Percentiles rank a stretch among this genome's conserved stretches.
phyloP scores from a whole-genome alignment of 768 basidiomycete species.

The Lentinula detonsa region DNA sequence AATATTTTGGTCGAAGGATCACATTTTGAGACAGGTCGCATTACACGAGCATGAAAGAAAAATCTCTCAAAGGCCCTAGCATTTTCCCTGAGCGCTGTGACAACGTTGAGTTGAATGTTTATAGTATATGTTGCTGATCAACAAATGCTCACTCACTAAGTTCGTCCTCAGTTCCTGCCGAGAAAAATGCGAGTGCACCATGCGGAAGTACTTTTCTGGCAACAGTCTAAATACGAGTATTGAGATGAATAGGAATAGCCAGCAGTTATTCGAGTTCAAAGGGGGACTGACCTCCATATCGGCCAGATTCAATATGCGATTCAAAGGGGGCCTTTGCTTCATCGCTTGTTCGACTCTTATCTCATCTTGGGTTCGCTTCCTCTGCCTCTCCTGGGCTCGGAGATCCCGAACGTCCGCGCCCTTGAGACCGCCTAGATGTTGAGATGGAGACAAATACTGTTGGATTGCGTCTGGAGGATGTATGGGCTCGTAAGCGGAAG shows the following conservation, averaged over 20 bases:
- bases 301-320: conserved; percentile 63
- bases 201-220: conserved; percentile 68
- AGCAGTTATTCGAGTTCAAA: too few relatives aligned
- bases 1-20: conserved; percentile 73
- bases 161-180: conserved; percentile 83
- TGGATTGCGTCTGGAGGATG: conserved; percentile 81
- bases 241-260: background rate
- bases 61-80: conserved; percentile 76
- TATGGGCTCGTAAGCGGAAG: conserved; percentile 68
- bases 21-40: conserved; percentile 57
- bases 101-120: background rate
- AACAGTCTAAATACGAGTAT: conserved; percentile 39
- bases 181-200: conserved; percentile 80
- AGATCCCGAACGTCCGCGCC: conserved; percentile 34
- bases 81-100: conserved; percentile 54
- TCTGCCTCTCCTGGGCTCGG: conserved; percentile 28
- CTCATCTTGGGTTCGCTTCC: conserved; percentile 61
- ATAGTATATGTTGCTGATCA: too few relatives aligned
- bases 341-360: conserved; percentile 59
- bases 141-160: conserved; percentile 44
- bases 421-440: conserved; percentile 67
- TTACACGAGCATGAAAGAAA: conserved; percentile 83
- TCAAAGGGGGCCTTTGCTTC: conserved; percentile 56
- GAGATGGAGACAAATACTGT: conserved; percentile 61
- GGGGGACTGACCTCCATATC: conserved; percentile 69